Conservation (phyloP, 2,329 filamentous ascomycete species). For the Colletotrichum navitas region DNA sequence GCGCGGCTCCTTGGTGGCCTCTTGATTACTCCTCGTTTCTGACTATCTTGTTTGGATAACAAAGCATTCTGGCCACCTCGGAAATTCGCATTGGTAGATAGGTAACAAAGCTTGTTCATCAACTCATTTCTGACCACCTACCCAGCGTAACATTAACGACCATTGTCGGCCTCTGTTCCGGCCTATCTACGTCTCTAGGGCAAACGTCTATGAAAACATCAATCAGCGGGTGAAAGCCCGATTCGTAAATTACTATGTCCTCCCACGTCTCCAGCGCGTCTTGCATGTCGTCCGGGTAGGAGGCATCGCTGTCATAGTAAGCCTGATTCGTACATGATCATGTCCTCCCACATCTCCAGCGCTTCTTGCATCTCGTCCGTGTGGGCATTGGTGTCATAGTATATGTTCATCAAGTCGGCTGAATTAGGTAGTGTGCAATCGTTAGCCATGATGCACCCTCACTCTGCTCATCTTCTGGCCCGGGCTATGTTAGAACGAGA, state of each 20-base stretch:
- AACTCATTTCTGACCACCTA: not conserved
- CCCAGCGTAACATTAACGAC: not conserved
- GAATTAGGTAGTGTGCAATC: not conserved
- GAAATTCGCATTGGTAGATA: not conserved
- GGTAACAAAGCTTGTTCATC: not conserved
- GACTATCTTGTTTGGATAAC: not conserved
- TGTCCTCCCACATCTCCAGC: constrained; percentile 23
- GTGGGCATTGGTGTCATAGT: constrained; percentile 3
- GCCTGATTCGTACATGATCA: constrained; percentile 24
- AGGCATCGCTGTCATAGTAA: constrained; percentile 3
- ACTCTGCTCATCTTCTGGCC: constrained; percentile 4
- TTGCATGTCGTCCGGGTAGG: constrained; percentile 25
- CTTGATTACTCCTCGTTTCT: too few species aligned
- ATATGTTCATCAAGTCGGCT: constrained; percentile 25
- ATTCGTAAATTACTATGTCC: constrained; percentile 26
- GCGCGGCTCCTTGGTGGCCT: too few species aligned
- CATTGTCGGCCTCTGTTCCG: not conserved
- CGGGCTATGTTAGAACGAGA: constrained; percentile 3
- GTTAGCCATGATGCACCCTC: constrained; percentile 18
- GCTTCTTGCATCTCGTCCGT: constrained; percentile 18
- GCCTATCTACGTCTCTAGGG: not conserved
- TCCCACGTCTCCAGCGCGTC: constrained; percentile 22
- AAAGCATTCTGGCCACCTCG: not conserved
- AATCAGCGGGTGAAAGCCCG: constrained; percentile 3
- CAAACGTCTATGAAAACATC: not conserved